Percentiles rank a stretch among this genome's conserved stretches.
Evolutionary conservation across 352 stramenopile species (phyloP).

Genomic region (Thalassiosira hispida): DNA sequence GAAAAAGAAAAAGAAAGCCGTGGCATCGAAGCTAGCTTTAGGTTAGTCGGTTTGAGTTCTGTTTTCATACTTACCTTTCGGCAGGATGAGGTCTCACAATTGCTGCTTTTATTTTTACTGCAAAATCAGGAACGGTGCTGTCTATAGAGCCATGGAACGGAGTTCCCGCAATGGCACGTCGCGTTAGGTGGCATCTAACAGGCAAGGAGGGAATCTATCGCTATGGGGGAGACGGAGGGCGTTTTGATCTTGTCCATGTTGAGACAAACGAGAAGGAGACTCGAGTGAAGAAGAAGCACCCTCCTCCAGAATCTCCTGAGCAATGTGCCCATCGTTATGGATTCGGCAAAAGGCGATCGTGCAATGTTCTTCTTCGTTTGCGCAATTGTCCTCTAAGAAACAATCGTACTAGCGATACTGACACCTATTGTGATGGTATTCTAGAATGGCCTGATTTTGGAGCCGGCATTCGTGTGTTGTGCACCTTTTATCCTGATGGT

Average conservation of each 20-base stretch:
- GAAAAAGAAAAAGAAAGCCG: constrained; percentile 64
- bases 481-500: constrained; percentile 67
- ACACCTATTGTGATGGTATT: constrained; percentile 60
- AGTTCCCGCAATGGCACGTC: constrained; percentile 68
- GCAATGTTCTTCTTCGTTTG: constrained; percentile 78
- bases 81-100: too few species aligned
- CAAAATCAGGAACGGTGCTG: constrained; percentile 50
- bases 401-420: constrained; percentile 13
- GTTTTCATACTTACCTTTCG: neutral
- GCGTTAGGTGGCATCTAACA: constrained; percentile 81
- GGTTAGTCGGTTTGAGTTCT: constrained; percentile 45
- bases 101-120: neutral
- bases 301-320: constrained; percentile 76
- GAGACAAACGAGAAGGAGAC: constrained; percentile 83
- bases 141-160: constrained; percentile 82
- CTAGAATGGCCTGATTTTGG: constrained; percentile 85
- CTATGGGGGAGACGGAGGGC: constrained; percentile 82
- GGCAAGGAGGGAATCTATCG: constrained; percentile 83
- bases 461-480: constrained; percentile 52
- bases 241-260: constrained; percentile 84
- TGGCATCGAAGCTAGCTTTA: constrained; percentile 73
- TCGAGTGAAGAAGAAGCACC: constrained; percentile 75
- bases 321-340: constrained; percentile 80
- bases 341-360: constrained; percentile 72
- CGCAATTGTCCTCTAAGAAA: constrained; percentile 23